These are phyloP conservation scores for Colletotrichum echinochloae DNA, from an alignment of 2,329 filamentous ascomycete genomes.

Conservation along the genomic window DNA sequence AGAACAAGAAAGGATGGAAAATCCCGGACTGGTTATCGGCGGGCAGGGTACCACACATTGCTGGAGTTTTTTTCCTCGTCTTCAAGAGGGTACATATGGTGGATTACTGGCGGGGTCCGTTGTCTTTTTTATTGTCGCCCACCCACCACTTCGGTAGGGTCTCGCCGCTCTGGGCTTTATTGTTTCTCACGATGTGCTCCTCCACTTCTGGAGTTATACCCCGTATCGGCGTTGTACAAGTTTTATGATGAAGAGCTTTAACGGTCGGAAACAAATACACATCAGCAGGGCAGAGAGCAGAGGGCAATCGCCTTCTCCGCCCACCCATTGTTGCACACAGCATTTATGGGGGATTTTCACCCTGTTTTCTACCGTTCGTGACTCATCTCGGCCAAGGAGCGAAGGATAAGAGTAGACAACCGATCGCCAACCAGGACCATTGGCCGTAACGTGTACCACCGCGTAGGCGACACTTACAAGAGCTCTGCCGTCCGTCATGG, in stretches of 20 bases:
- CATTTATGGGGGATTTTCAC: no score
- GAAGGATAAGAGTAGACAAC: not conserved
- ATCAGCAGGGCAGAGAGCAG: slow-evolving; percentile 46
- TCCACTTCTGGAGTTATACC: slow-evolving; percentile 22
- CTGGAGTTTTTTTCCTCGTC: slow-evolving; percentile 9
- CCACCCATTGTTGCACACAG: not conserved
- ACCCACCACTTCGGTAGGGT: not conserved
- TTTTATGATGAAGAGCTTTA: slow-evolving; percentile 5
- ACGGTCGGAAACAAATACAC: not conserved
- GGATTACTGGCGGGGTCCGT: not conserved
- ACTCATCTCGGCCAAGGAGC: not conserved
- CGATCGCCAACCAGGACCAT: not conserved
- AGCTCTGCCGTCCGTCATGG: not conserved
- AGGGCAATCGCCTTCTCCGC: not conserved
- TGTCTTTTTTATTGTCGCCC: not conserved
- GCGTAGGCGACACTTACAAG: not conserved
- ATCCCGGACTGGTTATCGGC: not conserved
- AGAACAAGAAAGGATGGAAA: not conserved
- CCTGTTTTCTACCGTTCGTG: not conserved
- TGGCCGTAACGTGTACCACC: not conserved
- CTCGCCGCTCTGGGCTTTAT: not conserved
- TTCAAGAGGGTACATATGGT: not conserved
- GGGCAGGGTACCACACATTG: not conserved
- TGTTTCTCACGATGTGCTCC: slow-evolving; percentile 18
- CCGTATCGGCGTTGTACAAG: slow-evolving; percentile 19